These are phyloP conservation scores for Cyberlindnera petersonii DNA, from an alignment of 805 yeast genomes.

Conservation along the genomic window DNA sequence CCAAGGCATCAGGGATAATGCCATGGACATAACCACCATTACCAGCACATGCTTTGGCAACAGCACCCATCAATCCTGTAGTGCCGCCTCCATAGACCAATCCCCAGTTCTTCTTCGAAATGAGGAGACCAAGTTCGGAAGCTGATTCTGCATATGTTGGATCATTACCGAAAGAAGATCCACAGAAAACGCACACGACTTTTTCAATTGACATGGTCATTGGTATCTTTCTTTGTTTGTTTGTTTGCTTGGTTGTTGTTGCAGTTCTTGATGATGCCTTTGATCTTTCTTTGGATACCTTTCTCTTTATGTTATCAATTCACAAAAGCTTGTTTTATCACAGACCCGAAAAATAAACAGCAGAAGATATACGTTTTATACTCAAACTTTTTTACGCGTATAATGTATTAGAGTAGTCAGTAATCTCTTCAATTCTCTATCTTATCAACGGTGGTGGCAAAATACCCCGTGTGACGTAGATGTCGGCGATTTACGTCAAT, in stretches of 20 bases:
- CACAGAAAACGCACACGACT: slow-evolving; percentile 80
- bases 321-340: no score
- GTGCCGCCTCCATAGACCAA: slow-evolving; percentile 90
- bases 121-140: slow-evolving; percentile 49
- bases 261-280: not conserved
- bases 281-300: no score
- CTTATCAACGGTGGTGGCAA: not conserved
- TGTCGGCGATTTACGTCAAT: slow-evolving; percentile 5
- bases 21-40: slow-evolving; percentile 74
- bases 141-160: slow-evolving; percentile 50
- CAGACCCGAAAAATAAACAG: no score
- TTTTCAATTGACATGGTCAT: slow-evolving; percentile 17
- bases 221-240: not conserved
- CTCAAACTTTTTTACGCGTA: no score
- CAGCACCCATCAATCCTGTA: slow-evolving; percentile 76
- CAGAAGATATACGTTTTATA: no score
- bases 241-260: not conserved
- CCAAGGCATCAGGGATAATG: slow-evolving; percentile 79
- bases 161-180: slow-evolving; percentile 69
- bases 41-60: slow-evolving; percentile 51
- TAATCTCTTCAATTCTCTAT: no score
- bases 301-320: no score
- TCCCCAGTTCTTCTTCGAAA: slow-evolving; percentile 63
- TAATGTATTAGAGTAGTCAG: no score
- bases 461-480: not conserved